Conservation (phyloP, 2,329 filamentous ascomycete species). For the Cytospora leucostoma region DNA sequence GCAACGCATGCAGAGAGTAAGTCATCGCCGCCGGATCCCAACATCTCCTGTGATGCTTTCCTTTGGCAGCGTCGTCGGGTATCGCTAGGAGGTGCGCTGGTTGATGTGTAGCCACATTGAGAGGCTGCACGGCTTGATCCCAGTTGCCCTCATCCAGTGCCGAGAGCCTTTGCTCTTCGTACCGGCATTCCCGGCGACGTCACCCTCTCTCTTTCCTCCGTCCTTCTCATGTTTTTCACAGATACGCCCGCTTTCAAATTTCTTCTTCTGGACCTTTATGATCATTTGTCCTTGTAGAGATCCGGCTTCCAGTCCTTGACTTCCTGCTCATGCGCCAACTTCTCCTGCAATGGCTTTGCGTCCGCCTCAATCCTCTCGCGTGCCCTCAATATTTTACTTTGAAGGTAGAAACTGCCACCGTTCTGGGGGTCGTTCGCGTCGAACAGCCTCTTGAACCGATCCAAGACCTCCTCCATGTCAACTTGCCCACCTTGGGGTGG, state of each 20-base stretch:
- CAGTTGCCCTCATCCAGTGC: not conserved
- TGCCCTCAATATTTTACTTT: constrained; percentile 93
- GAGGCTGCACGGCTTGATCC: not conserved
- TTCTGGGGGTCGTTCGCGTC: constrained; percentile 94
- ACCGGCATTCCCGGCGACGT: not conserved
- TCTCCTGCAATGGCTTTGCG: constrained; percentile 69
- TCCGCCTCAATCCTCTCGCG: constrained; percentile 91
- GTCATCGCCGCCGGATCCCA: not conserved
- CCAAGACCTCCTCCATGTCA: constrained; percentile 77
- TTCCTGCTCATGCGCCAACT: constrained; percentile 74
- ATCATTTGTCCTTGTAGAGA: constrained; percentile 81
- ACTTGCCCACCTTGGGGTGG: constrained; percentile 77
- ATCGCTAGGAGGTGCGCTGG: not conserved
- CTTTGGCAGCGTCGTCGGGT: not conserved
- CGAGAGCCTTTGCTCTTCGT: not conserved
- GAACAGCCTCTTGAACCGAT: constrained; percentile 91
- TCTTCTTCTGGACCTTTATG: not conserved
- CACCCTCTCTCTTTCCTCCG: not conserved
- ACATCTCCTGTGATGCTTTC: not conserved
- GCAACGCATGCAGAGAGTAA: constrained; percentile 17
- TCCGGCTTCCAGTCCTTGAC: constrained; percentile 88
- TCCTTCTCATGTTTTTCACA: not conserved
- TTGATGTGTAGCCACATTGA: not conserved
- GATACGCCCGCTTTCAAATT: not conserved
- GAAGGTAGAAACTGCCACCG: constrained; percentile 95